These are phyloP conservation scores for Inga oerstediana DNA, from an alignment of 306 rosid species.

Conservation along the genomic window DNA sequence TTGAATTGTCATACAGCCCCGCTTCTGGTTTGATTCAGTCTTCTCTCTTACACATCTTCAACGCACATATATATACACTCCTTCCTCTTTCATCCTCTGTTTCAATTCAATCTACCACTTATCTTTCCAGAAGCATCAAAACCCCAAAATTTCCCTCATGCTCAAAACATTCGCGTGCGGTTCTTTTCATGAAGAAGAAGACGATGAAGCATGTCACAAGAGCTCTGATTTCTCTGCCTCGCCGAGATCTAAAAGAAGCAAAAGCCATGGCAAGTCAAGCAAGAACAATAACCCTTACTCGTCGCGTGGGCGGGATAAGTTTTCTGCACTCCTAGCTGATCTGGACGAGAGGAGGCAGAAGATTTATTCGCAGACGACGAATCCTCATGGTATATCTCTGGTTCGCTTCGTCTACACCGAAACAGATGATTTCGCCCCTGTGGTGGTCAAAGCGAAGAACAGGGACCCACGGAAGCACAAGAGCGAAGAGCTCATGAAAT, in stretches of 20 bases:
- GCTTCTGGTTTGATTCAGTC: conserved; percentile 49
- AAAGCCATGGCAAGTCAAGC: conserved; percentile 33
- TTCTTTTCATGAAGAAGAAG: conserved; percentile 39
- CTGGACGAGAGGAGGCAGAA: conserved; percentile 72
- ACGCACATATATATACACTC: background rate
- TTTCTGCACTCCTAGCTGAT: conserved; percentile 78
- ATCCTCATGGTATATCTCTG: conserved; percentile 55
- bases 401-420: conserved; percentile 68
- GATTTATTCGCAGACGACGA: conserved; percentile 61
- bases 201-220: conserved; percentile 29
- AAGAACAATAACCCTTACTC: conserved; percentile 69
- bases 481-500: conserved; percentile 32
- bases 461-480: conserved; percentile 40
- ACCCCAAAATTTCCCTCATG: conserved; percentile 39
- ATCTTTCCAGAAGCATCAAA: conserved; percentile 1
- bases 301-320: conserved; percentile 75
- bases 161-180: conserved; percentile 58
- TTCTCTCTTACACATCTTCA: background rate
- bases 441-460: conserved; percentile 70
- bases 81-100: conserved; percentile 1
- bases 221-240: conserved; percentile 51
- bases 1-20: conserved; percentile 41
- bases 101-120: conserved; percentile 29
- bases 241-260: conserved; percentile 42
- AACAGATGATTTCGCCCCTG: conserved; percentile 69